Evolutionary conservation across 2,329 filamentous ascomycete species (phyloP).

Genomic region (Microsporum audouinii): DNA sequence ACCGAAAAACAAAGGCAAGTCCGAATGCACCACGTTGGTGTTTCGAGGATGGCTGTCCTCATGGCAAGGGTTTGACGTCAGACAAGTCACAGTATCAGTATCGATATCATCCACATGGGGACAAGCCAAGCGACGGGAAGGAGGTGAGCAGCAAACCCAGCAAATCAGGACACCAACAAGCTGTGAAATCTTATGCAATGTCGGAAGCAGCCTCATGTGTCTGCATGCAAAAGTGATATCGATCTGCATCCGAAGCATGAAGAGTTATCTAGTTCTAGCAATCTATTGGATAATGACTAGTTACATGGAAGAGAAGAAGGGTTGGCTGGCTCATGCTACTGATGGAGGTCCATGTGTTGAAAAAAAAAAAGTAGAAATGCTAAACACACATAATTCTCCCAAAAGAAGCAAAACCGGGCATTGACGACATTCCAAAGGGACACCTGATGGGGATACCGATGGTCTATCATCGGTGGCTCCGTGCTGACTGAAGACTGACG

Average conservation of each 20-base stretch:
- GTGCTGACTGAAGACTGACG: not conserved
- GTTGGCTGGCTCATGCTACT: not conserved
- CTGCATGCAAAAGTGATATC: not conserved
- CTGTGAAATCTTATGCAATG: not conserved
- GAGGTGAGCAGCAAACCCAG: not conserved
- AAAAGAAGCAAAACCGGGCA: not conserved
- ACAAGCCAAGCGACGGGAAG: slow-evolving; percentile 1
- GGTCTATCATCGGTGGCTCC: not conserved
- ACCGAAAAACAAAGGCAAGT: not conserved
- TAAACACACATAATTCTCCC: not conserved
- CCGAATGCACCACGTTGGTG: not conserved
- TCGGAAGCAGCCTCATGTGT: not conserved
- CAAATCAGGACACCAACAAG: not conserved
- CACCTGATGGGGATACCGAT: not conserved
- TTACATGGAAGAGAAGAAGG: not conserved
- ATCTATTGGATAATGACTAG: not conserved
- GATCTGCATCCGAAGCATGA: slow-evolving; percentile 2
- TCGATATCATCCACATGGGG: not conserved
- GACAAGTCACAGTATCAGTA: not conserved
- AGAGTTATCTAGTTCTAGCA: not conserved
- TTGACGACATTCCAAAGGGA: not conserved
- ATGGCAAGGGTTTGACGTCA: not conserved
- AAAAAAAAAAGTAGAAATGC: not conserved
- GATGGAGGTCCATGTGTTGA: slow-evolving; percentile 1
- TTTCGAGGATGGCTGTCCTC: not conserved